phyloP scores from a whole-genome alignment of 768 basidiomycete genomes.

The Termitomyces sp. region DNA sequence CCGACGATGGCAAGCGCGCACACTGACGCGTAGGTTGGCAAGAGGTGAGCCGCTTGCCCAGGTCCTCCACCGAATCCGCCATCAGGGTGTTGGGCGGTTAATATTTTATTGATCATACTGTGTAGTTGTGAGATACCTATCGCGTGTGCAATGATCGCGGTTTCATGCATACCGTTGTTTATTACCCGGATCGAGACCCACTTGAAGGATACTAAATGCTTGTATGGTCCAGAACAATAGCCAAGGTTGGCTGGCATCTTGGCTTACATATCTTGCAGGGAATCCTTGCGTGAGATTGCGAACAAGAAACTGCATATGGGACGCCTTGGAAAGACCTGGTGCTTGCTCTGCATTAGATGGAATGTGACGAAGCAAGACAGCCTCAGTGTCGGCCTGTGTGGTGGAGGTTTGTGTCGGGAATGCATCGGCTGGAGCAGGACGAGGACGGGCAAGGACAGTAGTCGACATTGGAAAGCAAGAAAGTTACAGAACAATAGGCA shows the following conservation, averaged over 20 bases:
- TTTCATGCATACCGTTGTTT: conserved; percentile 63
- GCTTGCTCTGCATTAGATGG: conserved; percentile 25
- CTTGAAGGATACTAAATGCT: conserved; percentile 74
- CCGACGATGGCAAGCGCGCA: conserved; percentile 84
- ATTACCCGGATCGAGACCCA: conserved; percentile 72
- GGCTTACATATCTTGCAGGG: conserved; percentile 71
- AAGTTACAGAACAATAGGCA: neutral
- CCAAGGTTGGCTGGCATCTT: conserved; percentile 97
- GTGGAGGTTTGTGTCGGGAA: conserved; percentile 62
- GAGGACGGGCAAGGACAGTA: neutral
- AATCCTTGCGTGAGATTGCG: conserved; percentile 77
- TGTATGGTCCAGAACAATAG: conserved; percentile 92
- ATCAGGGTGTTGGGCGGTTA: conserved; percentile 77
- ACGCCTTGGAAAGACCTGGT: conserved; percentile 51
- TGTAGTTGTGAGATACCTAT: neutral
- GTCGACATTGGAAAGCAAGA: conserved; percentile 17
- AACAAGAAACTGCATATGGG: conserved; percentile 75
- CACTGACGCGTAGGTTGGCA: conserved; percentile 88
- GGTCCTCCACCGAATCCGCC: conserved; percentile 95
- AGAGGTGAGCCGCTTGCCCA: conserved; percentile 81
- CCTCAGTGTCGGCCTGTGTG: conserved; percentile 65
- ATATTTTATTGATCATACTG: conserved; percentile 78
- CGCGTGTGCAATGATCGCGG: neutral
- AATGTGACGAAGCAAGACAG: conserved; percentile 53
- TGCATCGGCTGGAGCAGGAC: conserved; percentile 48